phyloP scores from a whole-genome alignment of 2,329 filamentous ascomycete species.

The Botrytis cinerea region DNA sequence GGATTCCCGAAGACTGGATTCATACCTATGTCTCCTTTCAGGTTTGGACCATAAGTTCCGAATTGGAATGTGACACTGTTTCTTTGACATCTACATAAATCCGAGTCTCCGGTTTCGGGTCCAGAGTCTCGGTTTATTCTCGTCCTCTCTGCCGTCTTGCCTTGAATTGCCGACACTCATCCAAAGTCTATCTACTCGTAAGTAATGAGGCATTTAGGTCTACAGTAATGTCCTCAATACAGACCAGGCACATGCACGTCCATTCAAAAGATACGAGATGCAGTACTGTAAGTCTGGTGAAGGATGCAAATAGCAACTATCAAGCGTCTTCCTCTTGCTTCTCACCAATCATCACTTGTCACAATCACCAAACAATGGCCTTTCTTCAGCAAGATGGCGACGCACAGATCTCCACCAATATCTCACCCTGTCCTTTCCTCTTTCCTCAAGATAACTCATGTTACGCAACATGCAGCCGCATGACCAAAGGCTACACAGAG shows the following conservation, averaged over 20 bases:
- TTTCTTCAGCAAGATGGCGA: slow-evolving; percentile 24
- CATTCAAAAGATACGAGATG: background rate
- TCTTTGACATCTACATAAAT: slow-evolving; percentile 14
- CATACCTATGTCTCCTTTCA: background rate
- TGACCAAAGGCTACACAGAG: slow-evolving; percentile 20
- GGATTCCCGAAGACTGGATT: background rate
- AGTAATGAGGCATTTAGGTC: background rate
- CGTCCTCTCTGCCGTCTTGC: background rate
- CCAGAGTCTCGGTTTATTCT: slow-evolving; percentile 8
- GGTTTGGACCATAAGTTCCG: background rate
- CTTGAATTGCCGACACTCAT: background rate
- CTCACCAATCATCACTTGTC: background rate
- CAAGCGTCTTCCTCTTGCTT: background rate
- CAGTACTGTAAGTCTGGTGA: slow-evolving; percentile 9
- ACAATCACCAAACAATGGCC: background rate
- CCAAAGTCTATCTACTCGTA: background rate
- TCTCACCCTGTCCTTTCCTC: slow-evolving; percentile 15
- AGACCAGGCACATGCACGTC: background rate
- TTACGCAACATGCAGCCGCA: slow-evolving; percentile 19
- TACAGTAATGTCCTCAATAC: background rate
- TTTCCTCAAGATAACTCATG: background rate
- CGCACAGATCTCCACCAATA: slow-evolving; percentile 23
- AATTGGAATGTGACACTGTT: slow-evolving; percentile 2
- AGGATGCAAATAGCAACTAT: background rate
- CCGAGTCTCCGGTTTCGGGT: slow-evolving; percentile 18